Evolutionary conservation across 164 flowering plant species (phyloP).

Genomic region (Umbellularia californica): DNA sequence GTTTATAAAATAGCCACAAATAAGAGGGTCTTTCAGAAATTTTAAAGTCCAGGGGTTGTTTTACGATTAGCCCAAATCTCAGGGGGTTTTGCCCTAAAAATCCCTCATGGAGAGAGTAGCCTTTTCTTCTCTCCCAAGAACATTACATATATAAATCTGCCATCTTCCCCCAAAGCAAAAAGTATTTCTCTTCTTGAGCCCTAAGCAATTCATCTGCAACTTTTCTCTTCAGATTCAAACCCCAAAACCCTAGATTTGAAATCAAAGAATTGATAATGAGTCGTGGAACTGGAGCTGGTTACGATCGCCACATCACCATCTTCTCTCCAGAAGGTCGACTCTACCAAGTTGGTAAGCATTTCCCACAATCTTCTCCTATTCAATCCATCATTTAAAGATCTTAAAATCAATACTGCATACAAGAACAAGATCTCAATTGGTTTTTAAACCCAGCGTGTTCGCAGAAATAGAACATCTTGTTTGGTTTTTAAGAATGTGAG

Average conservation of each 20-base stretch:
- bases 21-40: no score
- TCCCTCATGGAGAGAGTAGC: no score
- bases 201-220: neutral
- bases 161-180: neutral
- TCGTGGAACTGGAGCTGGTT: slow-evolving; percentile 94
- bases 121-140: neutral
- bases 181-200: neutral
- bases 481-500: neutral
- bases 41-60: no score
- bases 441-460: neutral
- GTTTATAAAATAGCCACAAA: no score
- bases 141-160: neutral
- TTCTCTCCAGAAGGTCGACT: slow-evolving; percentile 98
- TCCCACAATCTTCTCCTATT: neutral
- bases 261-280: slow-evolving; percentile 40
- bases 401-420: neutral
- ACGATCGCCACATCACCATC: slow-evolving; percentile 97
- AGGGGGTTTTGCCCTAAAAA: no score
- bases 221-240: neutral
- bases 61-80: no score
- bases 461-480: neutral
- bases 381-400: neutral
- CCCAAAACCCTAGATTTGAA: slow-evolving; percentile 1
- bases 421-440: neutral
- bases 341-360: slow-evolving; percentile 74